Percentiles rank a stretch among this genome's conserved stretches.
Conservation (phyloP, 2,329 filamentous ascomycete genomes). For the Fusarium brevicatenulatum region DNA sequence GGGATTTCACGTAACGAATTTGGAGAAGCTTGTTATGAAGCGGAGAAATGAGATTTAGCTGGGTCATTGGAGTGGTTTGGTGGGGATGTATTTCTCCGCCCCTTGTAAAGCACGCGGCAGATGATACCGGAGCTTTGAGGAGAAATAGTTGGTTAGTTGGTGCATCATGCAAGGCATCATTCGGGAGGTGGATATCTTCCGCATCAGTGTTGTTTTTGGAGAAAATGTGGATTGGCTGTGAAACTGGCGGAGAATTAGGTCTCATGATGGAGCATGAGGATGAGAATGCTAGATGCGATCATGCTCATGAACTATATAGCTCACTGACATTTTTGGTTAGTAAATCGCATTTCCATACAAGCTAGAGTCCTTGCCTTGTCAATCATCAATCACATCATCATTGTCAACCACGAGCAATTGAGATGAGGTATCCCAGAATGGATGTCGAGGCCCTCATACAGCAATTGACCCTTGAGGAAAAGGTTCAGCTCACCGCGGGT, state of each 20-base stretch:
- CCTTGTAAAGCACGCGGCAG: neutral
- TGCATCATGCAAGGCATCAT: neutral
- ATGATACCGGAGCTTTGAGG: neutral
- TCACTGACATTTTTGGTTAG: neutral
- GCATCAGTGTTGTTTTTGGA: neutral
- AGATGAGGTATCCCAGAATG: neutral
- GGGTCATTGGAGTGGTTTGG: neutral
- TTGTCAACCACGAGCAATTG: rapidly evolving
- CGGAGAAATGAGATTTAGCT: neutral
- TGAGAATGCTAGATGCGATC: neutral
- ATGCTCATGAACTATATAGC: neutral
- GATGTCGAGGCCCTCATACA: neutral
- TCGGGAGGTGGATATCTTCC: too few relatives aligned
- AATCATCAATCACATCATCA: neutral
- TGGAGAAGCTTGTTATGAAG: neutral
- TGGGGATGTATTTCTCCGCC: neutral
- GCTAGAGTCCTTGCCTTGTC: neutral
- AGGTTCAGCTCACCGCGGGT: neutral
- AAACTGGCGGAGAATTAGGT: neutral
- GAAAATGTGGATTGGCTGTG: neutral
- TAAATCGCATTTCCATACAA: rapidly evolving
- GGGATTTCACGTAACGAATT: neutral
- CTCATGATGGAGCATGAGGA: neutral
- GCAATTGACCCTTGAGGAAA: neutral
- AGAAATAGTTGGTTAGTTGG: too few relatives aligned